Evolutionary conservation across 2,329 filamentous ascomycete species (phyloP), one percentile per base, ranked within the genome.

Genomic region (Colletotrichum sp.): DNA sequence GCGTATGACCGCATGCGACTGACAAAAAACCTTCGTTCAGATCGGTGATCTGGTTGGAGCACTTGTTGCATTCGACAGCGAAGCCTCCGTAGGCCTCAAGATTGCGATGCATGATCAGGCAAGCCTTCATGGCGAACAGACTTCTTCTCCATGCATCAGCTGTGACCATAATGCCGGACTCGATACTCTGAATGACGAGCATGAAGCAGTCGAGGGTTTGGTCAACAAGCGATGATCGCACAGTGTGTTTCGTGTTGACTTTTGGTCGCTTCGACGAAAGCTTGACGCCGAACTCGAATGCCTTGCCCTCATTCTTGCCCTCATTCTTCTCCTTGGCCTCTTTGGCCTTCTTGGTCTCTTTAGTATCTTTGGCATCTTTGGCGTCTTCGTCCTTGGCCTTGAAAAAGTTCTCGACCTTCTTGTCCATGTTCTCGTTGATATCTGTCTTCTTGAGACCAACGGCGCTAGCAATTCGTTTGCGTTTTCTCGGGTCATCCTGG

Each of bases 251-350:
- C 44, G 44, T 52, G 44, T 52, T 52, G 44, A 52, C 10, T 21
- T 21, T 52, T 13, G 44, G 44, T n/a, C 44, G 77, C 39, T 60
- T n/a, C 9, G 28, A 13, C 10, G 77, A 75, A 3, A 81, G 52
- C 34, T 71, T 39, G 44, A 76, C 65, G 39, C 77, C 79, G 36
- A 80, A 80, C 36, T 79, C 77, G 66, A 77, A 81, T 52, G 77
- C 76, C 15, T 26, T 59, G 8, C 15, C 21, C 21, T 59, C 55
- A 9, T 59, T 21, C 55, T 59, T 59, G 24, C 15, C 24, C 44
- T 49, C 44, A 6, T 21, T 49, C n/a, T 12, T 21, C 18, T 13
- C n/a, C n/a, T 49, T 52, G 10, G n/a, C 6, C 12, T 21, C 12
- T 13, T 52, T 21, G 10, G 44, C 7, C 44, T 52, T 5, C 5